Evolutionary conservation across 2,329 filamentous ascomycete species (phyloP), one percentile per base, ranked within the genome.

Genomic region (Pestalotiopsis sp.): DNA sequence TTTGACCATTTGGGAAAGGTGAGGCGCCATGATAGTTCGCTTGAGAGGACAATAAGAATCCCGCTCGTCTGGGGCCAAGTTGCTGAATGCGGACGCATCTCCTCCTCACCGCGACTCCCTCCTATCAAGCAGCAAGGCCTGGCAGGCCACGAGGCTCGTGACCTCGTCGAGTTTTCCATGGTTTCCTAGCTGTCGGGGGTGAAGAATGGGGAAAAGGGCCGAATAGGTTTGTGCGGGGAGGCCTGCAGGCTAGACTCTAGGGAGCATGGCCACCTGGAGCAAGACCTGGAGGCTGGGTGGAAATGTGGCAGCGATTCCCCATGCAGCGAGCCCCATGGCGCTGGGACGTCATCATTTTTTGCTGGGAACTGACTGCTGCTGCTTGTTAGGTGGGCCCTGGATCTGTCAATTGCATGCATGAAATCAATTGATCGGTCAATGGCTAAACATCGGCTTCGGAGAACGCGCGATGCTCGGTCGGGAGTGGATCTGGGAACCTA

Each of bases 371-470:
- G 31, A 7, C 31, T 31, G 31, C 31, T 36, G 20, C 45, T 52
- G 45, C 45, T 52, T 52, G 45, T 52, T n/a, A n/a, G 45, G 45
- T 52, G 45, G 45, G 20, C 6, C 45, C 45, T 20, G 17, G 45
- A 52, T 52, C 45, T n/a, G 7, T 52, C 45, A n/a, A 52, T 52
- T 52, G 45, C 45, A 52, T 52, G 45, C 45, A 52, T 52, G 31
- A 36, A 36, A 36, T 36, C 31, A 52, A 23, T n/a, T 20, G 45
- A 20, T 20, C 45, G 45, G 20, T 14, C 57, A 36, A 59, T 36
- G 57, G 57, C 57, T 36, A 59, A 59, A 59, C 57, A n/a, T 59
- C 57, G 57, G 57, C 14, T 27, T 27, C 57, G 57, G 57, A 17
- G 57, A 59, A 23, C 23, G 57, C 57, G 23, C 57, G 60, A 31